Percentiles rank a stretch among this genome's conserved stretches.
Conservation (phyloP, 2,329 filamentous ascomycete species). For the Thelonectria olida region DNA sequence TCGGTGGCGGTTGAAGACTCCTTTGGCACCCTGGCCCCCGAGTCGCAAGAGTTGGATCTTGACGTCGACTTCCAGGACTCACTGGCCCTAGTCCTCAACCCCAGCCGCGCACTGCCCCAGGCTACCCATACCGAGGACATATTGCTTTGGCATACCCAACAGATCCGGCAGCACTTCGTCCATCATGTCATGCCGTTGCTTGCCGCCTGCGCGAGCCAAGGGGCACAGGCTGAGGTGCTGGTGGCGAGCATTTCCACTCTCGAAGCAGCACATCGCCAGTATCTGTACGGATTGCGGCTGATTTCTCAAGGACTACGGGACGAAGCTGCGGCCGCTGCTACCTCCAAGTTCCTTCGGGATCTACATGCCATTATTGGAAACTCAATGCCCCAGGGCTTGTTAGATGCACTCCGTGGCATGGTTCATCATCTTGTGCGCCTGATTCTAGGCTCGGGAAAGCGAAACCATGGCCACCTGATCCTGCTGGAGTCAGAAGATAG, state of each 20-base stretch:
- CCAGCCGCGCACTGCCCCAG: constrained; percentile 55
- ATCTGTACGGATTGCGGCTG: constrained; percentile 63
- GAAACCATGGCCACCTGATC: constrained; percentile 20
- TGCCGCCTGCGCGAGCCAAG: constrained; percentile 54
- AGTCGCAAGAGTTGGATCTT: constrained; percentile 54
- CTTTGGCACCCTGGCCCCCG: constrained; percentile 58
- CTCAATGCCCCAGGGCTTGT: constrained; percentile 64
- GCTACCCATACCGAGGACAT: constrained; percentile 65
- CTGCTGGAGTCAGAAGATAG: constrained; percentile 34
- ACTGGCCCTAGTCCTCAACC: constrained; percentile 62
- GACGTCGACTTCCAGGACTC: constrained; percentile 60
- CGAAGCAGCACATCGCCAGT: constrained; percentile 67
- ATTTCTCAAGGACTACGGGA: constrained; percentile 59
- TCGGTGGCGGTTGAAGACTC: constrained; percentile 64
- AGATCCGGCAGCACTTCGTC: constrained; percentile 69
- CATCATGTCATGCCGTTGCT: constrained; percentile 67
- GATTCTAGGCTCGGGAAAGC: constrained; percentile 52
- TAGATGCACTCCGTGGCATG: constrained; percentile 63
- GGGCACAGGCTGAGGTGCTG: constrained; percentile 57
- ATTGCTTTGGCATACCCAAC: constrained; percentile 67
- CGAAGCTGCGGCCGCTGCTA: constrained; percentile 46
- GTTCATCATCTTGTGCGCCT: constrained; percentile 61
- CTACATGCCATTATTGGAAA: constrained; percentile 73
- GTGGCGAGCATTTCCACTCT: constrained; percentile 64
- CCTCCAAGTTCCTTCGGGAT: constrained; percentile 66